Conservation (phyloP, 768 basidiomycete species). For the Leccinum boreale region DNA sequence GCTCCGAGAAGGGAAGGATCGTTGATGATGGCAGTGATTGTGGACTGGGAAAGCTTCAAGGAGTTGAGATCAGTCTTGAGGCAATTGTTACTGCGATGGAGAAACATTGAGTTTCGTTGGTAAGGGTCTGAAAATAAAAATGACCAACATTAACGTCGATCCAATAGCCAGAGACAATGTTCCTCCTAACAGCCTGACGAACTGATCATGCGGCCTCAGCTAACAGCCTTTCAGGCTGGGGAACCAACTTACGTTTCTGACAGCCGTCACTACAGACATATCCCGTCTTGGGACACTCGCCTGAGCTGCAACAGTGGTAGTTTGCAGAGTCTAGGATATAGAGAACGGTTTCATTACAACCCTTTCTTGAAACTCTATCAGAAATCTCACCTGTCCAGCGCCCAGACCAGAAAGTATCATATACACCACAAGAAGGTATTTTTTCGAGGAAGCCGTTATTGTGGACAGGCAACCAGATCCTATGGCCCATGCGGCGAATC, state of each 20-base stretch:
- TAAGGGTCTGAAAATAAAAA: slow-evolving; percentile 6
- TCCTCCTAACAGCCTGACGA: slow-evolving; percentile 67
- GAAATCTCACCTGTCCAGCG: slow-evolving; percentile 49
- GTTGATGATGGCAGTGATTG: slow-evolving; percentile 45
- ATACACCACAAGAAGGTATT: slow-evolving; percentile 52
- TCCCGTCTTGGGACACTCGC: slow-evolving; percentile 67
- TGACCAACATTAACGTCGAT: slow-evolving; percentile 49
- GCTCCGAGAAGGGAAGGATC: slow-evolving; percentile 41
- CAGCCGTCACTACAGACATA: slow-evolving; percentile 74
- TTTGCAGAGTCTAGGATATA: slow-evolving; percentile 46
- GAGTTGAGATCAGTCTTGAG: slow-evolving; percentile 40
- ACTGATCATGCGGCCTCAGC: slow-evolving; percentile 36
- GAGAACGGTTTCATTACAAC: neutral
- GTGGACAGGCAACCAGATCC: slow-evolving; percentile 72
- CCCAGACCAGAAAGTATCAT: slow-evolving; percentile 61
- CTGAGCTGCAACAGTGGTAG: slow-evolving; percentile 69
- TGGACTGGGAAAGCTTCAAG: slow-evolving; percentile 35
- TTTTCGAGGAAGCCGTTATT: slow-evolving; percentile 44
- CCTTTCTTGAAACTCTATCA: neutral
- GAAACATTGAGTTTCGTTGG: neutral
- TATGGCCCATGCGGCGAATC: slow-evolving; percentile 67
- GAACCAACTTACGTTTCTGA: slow-evolving; percentile 47
- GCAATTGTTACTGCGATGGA: slow-evolving; percentile 41
- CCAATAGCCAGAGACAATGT: slow-evolving; percentile 64
- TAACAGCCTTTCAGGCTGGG: neutral